Conservation (phyloP, 805 yeast species). For the Teunomyces panamensis region DNA sequence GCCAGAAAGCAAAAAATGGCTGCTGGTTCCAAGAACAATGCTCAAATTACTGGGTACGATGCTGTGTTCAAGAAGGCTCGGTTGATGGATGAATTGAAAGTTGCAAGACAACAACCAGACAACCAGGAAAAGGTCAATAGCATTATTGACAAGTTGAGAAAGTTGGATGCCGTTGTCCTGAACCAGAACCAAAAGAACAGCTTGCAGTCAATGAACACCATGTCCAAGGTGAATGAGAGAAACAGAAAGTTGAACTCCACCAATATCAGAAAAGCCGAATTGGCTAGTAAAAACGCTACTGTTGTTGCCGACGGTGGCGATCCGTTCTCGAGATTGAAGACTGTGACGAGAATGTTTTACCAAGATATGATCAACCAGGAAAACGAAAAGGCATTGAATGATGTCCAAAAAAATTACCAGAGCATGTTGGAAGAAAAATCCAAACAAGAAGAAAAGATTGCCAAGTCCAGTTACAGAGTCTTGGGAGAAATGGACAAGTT, state of each 20-base stretch:
- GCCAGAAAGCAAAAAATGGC: slow-evolving; percentile 62
- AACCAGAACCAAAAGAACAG: slow-evolving; percentile 34
- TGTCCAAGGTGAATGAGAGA: slow-evolving; percentile 77
- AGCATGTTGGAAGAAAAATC: slow-evolving; percentile 39
- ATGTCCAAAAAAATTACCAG: slow-evolving; percentile 47
- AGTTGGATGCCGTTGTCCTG: slow-evolving; percentile 47
- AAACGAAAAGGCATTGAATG: slow-evolving; percentile 56
- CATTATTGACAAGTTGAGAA: slow-evolving; percentile 35
- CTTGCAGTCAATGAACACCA: slow-evolving; percentile 42
- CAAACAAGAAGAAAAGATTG: slow-evolving; percentile 43
- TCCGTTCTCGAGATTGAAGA: slow-evolving; percentile 88
- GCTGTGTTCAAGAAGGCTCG: slow-evolving; percentile 74
- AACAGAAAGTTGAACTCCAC: slow-evolving; percentile 80
- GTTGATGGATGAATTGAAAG: slow-evolving; percentile 68
- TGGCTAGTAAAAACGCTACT: slow-evolving; percentile 40
- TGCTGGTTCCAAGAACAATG: slow-evolving; percentile 41
- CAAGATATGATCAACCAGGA: slow-evolving; percentile 53
- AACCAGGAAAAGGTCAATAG: slow-evolving; percentile 31
- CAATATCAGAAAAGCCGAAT: slow-evolving; percentile 76
- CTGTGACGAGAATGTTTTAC: slow-evolving; percentile 82
- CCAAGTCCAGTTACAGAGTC: slow-evolving; percentile 53
- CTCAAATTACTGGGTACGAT: slow-evolving; percentile 40
- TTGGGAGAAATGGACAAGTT: slow-evolving; percentile 57
- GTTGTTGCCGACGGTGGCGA: slow-evolving; percentile 51
- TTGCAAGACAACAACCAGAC: slow-evolving; percentile 59